These are phyloP conservation scores for Suillus subluteus DNA, from an alignment of 768 basidiomycete species.

Conservation along the genomic window DNA sequence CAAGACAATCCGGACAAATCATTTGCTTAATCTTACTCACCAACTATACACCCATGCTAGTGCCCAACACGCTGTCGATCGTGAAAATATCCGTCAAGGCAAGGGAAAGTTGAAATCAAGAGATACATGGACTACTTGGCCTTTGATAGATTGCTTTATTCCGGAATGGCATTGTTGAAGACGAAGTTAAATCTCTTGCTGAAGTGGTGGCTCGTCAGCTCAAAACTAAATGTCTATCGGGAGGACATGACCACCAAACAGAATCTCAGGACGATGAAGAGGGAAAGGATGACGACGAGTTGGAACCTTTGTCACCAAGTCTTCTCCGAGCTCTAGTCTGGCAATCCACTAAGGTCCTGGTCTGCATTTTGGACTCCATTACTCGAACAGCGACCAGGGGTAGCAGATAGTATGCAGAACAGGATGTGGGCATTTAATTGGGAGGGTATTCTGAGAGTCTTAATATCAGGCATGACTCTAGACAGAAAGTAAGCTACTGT, in stretches of 20 bases:
- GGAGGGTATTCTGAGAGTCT: slow-evolving; percentile 61
- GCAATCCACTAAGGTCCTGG: slow-evolving; percentile 49
- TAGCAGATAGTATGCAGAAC: slow-evolving; percentile 64
- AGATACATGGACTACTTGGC: slow-evolving; percentile 80
- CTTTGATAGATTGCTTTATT: slow-evolving; percentile 65
- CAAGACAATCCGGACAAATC: slow-evolving; percentile 61
- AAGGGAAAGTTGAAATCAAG: slow-evolving; percentile 19
- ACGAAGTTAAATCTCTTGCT: slow-evolving; percentile 62
- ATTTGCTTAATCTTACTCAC: slow-evolving; percentile 58
- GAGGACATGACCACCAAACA: slow-evolving; percentile 11
- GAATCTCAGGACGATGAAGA: slow-evolving; percentile 25
- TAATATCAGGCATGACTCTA: slow-evolving; percentile 45
- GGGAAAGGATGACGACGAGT: slow-evolving; percentile 35
- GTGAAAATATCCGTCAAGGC: slow-evolving; percentile 33
- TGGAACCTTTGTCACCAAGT: slow-evolving; percentile 30
- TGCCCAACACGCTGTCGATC: slow-evolving; percentile 6
- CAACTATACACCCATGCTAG: slow-evolving; percentile 44
- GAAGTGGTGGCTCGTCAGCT: slow-evolving; percentile 37
- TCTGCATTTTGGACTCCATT: slow-evolving; percentile 56
- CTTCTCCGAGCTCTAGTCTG: slow-evolving; percentile 43
- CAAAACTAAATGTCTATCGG: not conserved
- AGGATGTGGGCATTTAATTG: slow-evolving; percentile 65
- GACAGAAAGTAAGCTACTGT: slow-evolving; percentile 27
- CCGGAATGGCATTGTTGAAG: slow-evolving; percentile 76
- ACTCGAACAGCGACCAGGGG: slow-evolving; percentile 56